Evolutionary conservation across 192 early-diverging fungal genomes (phyloP).

Genomic region (Entrophospora sp.): DNA sequence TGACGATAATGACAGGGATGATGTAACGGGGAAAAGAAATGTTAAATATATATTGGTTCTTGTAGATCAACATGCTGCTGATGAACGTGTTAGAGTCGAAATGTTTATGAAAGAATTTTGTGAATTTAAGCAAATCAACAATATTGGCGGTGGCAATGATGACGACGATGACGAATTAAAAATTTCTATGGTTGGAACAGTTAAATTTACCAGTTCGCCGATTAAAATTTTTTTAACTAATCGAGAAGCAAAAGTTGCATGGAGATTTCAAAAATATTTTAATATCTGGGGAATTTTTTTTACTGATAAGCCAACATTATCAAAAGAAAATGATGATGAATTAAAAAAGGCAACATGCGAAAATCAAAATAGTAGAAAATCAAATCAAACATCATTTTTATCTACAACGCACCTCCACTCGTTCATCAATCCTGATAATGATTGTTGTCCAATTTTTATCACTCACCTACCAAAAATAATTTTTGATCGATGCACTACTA

Average conservation of each 20-base stretch:
- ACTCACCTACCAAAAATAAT: constrained; percentile 43
- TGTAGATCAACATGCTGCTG: constrained; percentile 72
- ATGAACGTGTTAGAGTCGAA: constrained; percentile 65
- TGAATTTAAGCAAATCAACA: too few relatives aligned
- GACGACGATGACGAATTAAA: too few relatives aligned
- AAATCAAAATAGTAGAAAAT: not conserved
- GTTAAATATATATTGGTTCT: constrained; percentile 31
- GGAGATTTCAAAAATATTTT: not conserved
- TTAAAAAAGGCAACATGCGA: too few relatives aligned
- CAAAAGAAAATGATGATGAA: too few relatives aligned
- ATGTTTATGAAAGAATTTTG: constrained; percentile 32
- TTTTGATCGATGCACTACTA: constrained; percentile 51
- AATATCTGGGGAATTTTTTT: not conserved
- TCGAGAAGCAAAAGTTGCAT: constrained; percentile 36
- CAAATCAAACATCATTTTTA: not conserved
- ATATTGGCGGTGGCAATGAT: too few relatives aligned
- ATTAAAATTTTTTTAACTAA: constrained; percentile 26
- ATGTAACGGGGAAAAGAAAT: not conserved
- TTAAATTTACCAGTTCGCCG: constrained; percentile 35
- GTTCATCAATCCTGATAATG: constrained; percentile 1
- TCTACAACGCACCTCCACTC: not conserved
- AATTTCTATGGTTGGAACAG: constrained; percentile 28
- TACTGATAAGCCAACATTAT: too few relatives aligned
- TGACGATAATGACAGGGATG: too few relatives aligned
- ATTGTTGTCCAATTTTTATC: constrained; percentile 21